phyloP scores from a whole-genome alignment of 2,329 filamentous ascomycete species.

The Coniochaeta ligniaria region DNA sequence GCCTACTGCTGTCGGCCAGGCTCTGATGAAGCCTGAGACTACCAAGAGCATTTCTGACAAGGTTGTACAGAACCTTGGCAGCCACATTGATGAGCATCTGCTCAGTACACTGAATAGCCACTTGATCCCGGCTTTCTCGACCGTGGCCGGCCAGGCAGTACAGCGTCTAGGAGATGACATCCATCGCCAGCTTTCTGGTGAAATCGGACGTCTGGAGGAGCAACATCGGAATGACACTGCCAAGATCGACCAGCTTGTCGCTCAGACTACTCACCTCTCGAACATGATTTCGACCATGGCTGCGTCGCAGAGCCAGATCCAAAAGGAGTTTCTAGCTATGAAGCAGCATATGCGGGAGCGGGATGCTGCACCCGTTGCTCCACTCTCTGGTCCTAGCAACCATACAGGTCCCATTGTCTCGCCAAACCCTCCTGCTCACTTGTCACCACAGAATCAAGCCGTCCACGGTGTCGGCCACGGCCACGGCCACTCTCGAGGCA shows the following conservation, averaged over 20 bases:
- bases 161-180: slow-evolving; percentile 63
- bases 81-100: slow-evolving; percentile 65
- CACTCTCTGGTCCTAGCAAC: slow-evolving; percentile 4
- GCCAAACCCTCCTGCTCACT: background rate
- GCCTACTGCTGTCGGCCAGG: slow-evolving; percentile 58
- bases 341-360: slow-evolving; percentile 27
- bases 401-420: background rate
- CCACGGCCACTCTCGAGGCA: slow-evolving; percentile 12
- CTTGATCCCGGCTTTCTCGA: slow-evolving; percentile 52
- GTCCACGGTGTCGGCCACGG: slow-evolving; percentile 2
- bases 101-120: slow-evolving; percentile 51
- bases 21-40: slow-evolving; percentile 68
- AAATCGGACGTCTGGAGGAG: slow-evolving; percentile 42
- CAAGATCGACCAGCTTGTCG: slow-evolving; percentile 69
- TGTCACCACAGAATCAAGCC: background rate
- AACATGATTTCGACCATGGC: slow-evolving; percentile 66
- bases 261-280: slow-evolving; percentile 58
- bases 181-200: slow-evolving; percentile 51
- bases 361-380: slow-evolving; percentile 7
- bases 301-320: slow-evolving; percentile 59
- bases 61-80: slow-evolving; percentile 58
- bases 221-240: slow-evolving; percentile 44
- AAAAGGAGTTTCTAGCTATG: slow-evolving; percentile 46
- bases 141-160: slow-evolving; percentile 56
- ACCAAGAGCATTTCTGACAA: slow-evolving; percentile 66